phyloP scores from a whole-genome alignment of 176 grass and related monocot genomes.

The Eleusine coracana region DNA sequence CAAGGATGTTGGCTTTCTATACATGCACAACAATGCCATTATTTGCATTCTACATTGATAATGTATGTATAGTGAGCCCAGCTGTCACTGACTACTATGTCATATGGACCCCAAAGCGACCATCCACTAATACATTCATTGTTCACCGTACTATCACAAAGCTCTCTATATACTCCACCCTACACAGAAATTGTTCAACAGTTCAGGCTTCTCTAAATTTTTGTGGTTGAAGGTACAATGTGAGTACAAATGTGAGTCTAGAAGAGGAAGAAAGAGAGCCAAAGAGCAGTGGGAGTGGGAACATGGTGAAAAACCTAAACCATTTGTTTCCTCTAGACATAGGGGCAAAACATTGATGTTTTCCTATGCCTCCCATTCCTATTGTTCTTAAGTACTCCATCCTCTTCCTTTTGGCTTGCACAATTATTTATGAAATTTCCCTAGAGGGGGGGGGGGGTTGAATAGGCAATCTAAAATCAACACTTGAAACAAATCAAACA shows the following conservation, averaged over 20 bases:
- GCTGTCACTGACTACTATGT: not conserved
- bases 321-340: not conserved
- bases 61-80: not conserved
- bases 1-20: not conserved
- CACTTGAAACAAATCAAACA: too few relatives aligned
- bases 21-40: not conserved
- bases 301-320: slow-evolving; percentile 41
- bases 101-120: not conserved
- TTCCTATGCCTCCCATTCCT: slow-evolving; percentile 48
- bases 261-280: slow-evolving; percentile 45
- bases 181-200: not conserved
- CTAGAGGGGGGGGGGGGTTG: too few relatives aligned
- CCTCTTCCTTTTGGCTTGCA: slow-evolving; percentile 39
- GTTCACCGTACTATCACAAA: not conserved
- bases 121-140: not conserved
- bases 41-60: not conserved
- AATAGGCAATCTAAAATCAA: too few relatives aligned
- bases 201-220: not conserved
- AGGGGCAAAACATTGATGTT: slow-evolving; percentile 13
- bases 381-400: slow-evolving; percentile 34
- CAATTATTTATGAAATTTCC: too few relatives aligned
- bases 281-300: slow-evolving; percentile 52
- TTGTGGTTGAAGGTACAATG: not conserved
- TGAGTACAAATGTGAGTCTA: slow-evolving; percentile 12
- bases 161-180: not conserved